phyloP scores from a whole-genome alignment of 805 yeast species.

The Kuraishia hungarica region DNA sequence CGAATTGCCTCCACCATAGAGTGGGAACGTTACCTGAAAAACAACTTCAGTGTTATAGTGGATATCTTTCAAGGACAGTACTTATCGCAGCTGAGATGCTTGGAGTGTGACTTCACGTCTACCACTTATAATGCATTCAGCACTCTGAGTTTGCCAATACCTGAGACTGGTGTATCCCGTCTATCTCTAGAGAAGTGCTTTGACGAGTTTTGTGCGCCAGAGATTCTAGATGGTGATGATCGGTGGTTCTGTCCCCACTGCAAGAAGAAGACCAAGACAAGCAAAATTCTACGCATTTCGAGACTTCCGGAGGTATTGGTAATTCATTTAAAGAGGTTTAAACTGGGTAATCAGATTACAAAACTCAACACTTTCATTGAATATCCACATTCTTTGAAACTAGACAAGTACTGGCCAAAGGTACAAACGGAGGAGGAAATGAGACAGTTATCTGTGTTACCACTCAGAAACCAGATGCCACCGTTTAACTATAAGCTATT shows the following conservation, averaged over 20 bases:
- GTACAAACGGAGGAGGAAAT: slow-evolving; percentile 31
- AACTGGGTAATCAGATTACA: slow-evolving; percentile 38
- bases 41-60: slow-evolving; percentile 73
- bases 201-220: slow-evolving; percentile 68
- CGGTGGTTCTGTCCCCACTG: slow-evolving; percentile 83
- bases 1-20: slow-evolving; percentile 81
- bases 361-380: slow-evolving; percentile 59
- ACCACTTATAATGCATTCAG: slow-evolving; percentile 84
- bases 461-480: slow-evolving; percentile 62
- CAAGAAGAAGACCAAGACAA: slow-evolving; percentile 49
- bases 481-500: slow-evolving; percentile 73
- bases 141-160: slow-evolving; percentile 73
- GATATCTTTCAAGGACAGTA: slow-evolving; percentile 87
- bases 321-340: slow-evolving; percentile 81
- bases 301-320: slow-evolving; percentile 72
- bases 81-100: slow-evolving; percentile 67
- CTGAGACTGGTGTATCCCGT: slow-evolving; percentile 27
- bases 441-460: slow-evolving; percentile 40
- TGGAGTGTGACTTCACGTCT: slow-evolving; percentile 65
- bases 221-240: slow-evolving; percentile 66
- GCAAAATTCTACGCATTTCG: slow-evolving; percentile 65
- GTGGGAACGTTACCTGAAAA: slow-evolving; percentile 81
- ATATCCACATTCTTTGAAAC: slow-evolving; percentile 48
- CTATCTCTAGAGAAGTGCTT: slow-evolving; percentile 55
- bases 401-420: slow-evolving; percentile 70